Base-by-base conservation (phyloP, 768 basidiomycete species). In the Dictyophora rubrovolvata region DNA sequence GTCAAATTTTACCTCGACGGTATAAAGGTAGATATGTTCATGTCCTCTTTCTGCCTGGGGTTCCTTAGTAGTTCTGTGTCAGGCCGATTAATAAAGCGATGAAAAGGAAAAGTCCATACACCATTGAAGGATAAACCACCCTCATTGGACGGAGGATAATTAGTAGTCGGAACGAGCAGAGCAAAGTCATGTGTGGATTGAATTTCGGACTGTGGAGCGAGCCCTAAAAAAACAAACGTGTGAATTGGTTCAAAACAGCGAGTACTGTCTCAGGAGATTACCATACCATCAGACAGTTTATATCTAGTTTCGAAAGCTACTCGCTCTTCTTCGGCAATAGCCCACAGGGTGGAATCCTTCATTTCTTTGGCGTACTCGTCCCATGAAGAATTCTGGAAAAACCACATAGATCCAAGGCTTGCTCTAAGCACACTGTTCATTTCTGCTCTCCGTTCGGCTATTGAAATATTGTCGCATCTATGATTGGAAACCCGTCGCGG, bases 321-420 rank as follows among this genome's bases (percentile, higher is more conserved):
- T 21, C 54, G 34, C 54, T 55, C 54, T 36, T 55, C 54, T 47
- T 55, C 54, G 17, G 21, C 37, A 36, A 35, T 21, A n/a, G 23
- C 23, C 54, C 54, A 55, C 35, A 55, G 36, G 5, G 11, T 17
- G 17, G 54, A 34, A 16, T 55, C 20, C 28, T 36, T 42, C 18
- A 55, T 16, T 11, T 17, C 14, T 12, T 47, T n/a, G n/a, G n/a
- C n/a, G n/a, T n/a, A n/a, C n/a, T n/a, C n/a, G n/a, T n/a, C n/a
- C n/a, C n/a, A n/a, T n/a, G n/a, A n/a, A n/a, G n/a, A n/a, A n/a
- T n/a, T n/a, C n/a, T n/a, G n/a, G n/a, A n/a, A n/a, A n/a, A n/a
- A n/a, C n/a, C n/a, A n/a, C n/a, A n/a, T 46, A 28, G 28, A 28
- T 28, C 7, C 28, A 28, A 28, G 7, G 28, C 28, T n/a, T n/a